phyloP scores from a whole-genome alignment of 768 basidiomycete species.

The Saitozyma sp. region DNA sequence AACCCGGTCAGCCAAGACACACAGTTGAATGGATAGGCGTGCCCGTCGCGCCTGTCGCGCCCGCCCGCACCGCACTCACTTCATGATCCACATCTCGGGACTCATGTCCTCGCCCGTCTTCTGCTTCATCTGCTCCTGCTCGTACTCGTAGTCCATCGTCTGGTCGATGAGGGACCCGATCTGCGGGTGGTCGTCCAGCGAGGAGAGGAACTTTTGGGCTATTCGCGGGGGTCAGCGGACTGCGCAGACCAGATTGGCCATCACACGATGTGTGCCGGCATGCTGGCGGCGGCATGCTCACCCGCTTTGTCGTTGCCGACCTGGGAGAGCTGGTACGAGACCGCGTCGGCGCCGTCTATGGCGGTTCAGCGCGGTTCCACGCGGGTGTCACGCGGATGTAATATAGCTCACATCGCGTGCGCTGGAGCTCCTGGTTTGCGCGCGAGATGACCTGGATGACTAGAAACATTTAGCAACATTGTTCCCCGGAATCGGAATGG shows the following conservation, averaged over 20 bases:
- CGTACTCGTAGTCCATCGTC: constrained; percentile 43
- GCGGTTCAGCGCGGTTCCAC: constrained; percentile 10
- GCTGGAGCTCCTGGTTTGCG: constrained; percentile 48
- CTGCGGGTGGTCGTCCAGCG: constrained; percentile 50
- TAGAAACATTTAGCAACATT: constrained; percentile 1
- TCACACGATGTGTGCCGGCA: too few species aligned
- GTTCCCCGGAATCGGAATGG: neutral
- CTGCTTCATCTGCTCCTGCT: constrained; percentile 43
- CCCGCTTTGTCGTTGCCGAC: constrained; percentile 51
- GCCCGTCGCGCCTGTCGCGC: neutral
- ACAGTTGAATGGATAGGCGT: neutral
- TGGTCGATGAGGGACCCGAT: constrained; percentile 53
- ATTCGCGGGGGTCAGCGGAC: constrained; percentile 10
- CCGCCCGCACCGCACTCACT: constrained; percentile 24
- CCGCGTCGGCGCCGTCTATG: constrained; percentile 47
- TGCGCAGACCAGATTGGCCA: constrained; percentile 10
- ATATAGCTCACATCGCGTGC: constrained; percentile 33
- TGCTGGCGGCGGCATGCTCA: constrained; percentile 1
- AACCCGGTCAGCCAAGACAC: neutral
- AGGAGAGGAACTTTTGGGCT: constrained; percentile 40
- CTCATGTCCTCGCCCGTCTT: constrained; percentile 44
- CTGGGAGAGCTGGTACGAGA: constrained; percentile 49
- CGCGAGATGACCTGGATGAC: constrained; percentile 48
- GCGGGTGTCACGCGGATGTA: neutral
- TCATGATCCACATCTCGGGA: constrained; percentile 52